phyloP scores from a whole-genome alignment of 2,329 filamentous ascomycete genomes.

The Cladosporium sp. region DNA sequence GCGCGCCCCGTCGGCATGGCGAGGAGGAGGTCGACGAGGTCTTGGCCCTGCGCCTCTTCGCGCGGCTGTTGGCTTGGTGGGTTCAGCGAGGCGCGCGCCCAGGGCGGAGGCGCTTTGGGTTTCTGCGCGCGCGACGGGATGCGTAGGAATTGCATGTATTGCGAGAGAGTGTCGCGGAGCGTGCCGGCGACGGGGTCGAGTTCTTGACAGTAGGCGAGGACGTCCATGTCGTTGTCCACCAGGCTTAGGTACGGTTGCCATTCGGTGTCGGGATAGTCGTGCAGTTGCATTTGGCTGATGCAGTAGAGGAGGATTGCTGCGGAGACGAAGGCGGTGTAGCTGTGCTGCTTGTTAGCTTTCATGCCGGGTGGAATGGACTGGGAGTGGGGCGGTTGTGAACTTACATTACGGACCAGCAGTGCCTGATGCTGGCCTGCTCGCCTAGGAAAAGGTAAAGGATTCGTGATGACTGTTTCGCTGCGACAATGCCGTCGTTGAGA shows the following conservation, averaged over 20 bases:
- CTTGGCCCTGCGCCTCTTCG: neutral
- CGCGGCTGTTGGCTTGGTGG: neutral
- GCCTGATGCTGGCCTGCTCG: conserved; percentile 5
- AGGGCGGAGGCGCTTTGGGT: neutral
- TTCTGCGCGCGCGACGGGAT: neutral
- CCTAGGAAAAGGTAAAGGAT: conserved; percentile 5
- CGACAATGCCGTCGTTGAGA: conserved; percentile 3
- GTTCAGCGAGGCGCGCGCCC: neutral
- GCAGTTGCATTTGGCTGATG: conserved; percentile 10
- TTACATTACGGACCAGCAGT: conserved; percentile 9
- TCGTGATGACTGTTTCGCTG: conserved; percentile 1
- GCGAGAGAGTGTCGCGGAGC: conserved; percentile 7
- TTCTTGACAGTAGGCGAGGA: conserved; percentile 8
- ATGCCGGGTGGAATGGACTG: neutral
- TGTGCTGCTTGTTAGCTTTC: neutral
- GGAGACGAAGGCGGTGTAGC: conserved; percentile 9
- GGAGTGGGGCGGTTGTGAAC: neutral
- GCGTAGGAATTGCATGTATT: conserved; percentile 11
- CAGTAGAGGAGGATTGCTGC: conserved; percentile 4
- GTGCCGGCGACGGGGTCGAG: conserved; percentile 6
- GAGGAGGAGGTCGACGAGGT: conserved; percentile 5
- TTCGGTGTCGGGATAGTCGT: conserved; percentile 2
- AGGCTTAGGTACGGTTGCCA: conserved; percentile 1
- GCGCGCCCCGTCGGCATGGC: conserved; percentile 1
- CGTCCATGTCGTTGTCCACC: conserved; percentile 6